Evolutionary conservation across 495 filamentous ascomycete species (phyloP), one percentile per base, ranked within the genome.

Genomic region (Hypoxylon subgilvum): DNA sequence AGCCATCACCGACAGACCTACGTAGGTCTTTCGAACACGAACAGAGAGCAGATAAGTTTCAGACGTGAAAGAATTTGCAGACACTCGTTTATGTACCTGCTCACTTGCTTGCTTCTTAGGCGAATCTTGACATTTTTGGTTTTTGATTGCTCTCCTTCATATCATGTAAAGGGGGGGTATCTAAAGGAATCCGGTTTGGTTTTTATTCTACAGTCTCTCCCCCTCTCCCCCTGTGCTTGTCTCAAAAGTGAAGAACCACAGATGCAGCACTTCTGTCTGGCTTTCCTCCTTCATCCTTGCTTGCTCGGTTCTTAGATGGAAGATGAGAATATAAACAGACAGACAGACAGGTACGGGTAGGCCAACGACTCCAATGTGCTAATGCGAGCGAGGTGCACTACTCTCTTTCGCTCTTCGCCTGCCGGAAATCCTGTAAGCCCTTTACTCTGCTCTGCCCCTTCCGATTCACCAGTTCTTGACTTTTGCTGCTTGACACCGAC

Each of bases 151-250:
- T 60, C 49, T 54, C 41, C 48, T 52, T 50, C 28, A 44, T 62
- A 55, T 66, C 52, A 55, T 66, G 57, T 47, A 60, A 58, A 49
- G 66, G 69, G 69, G n/a, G n/a, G n/a, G n/a, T n/a, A n/a, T n/a
- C n/a, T n/a, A n/a, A n/a, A n/a, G n/a, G n/a, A n/a, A n/a, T n/a
- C n/a, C n/a, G n/a, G n/a, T n/a, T n/a, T n/a, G n/a, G 68, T 72
- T 68, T 70, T 66, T 69, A 72, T 65, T 69, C 65, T 68, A 70
- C 63, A 68, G 49, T 61, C 58, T 67, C 48, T n/a, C n/a, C n/a
- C n/a, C n/a, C n/a, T n/a, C n/a, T n/a, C n/a, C n/a, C n/a, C n/a
- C n/a, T n/a, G n/a, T n/a, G n/a, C n/a, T n/a, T n/a, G n/a, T n/a
- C n/a, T n/a, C n/a, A n/a, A n/a, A n/a, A n/a, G n/a, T n/a, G n/a